Base-by-base conservation (phyloP, 306 rosid genomes). In the Glycyrrhiza uralensis region DNA sequence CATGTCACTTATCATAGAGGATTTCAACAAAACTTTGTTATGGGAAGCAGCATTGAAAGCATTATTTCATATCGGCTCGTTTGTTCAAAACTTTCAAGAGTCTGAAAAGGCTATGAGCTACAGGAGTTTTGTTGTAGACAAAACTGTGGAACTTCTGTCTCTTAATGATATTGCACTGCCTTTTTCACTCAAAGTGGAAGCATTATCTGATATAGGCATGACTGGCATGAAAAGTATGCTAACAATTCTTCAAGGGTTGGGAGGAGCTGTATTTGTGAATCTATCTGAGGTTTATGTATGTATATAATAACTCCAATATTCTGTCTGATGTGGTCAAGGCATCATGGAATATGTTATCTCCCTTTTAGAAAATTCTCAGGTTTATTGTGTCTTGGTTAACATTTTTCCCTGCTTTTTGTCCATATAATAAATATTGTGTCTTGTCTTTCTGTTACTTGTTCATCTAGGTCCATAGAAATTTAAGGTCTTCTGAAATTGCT, bases 41-140 rank as follows among this genome's bases (percentile, higher is more conserved):
- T 94, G 98, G 97, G 82, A 89, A 56, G 77, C 87, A 4, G 82
- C 87, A 47, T 82, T 91, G 78, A 89, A 83, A 83, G 87, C 91
- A 72, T 77, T 94, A 78, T 85, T 41, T 72, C 86, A 82, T 47
- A 82, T 94, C 30, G 98, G 98, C 75, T 78, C 86, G 23, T 87
- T 77, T 76, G 79, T 89, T 69, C 77, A 85, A 24, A 74, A 66
- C 66, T 73, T 72, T 78, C 78, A 74, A 0, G 90, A 86, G 69
- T 85, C 95, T 72, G 87, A 82, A 79, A 87, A 85, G 78, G 88
- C 81, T 18, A 56, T 64, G 76, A 82, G 91, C 82, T 94, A 87
- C 66, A 81, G 55, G 80, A 63, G 57, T 63, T 30, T 75, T 35
- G 92, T 89, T 36, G 85, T 91, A 33, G 92, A 87, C 55, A 89